These are phyloP conservation scores for Candida silvatica DNA, from an alignment of 805 yeast species.

Conservation along the genomic window DNA sequence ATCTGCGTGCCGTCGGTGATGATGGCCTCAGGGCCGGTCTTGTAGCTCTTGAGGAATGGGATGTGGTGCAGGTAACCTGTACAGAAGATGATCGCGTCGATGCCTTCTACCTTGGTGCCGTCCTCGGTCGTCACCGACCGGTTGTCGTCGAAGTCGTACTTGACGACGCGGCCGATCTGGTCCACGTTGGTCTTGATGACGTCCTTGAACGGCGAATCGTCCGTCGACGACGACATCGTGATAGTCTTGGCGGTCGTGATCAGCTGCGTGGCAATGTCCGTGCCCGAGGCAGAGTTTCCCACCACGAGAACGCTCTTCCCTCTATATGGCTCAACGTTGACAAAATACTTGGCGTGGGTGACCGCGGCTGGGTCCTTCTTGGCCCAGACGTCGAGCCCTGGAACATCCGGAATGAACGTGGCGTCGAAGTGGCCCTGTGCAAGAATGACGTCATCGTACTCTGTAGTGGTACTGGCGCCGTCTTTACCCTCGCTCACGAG, in stretches of 20 bases:
- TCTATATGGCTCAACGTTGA: conserved; percentile 23
- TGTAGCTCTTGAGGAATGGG: conserved; percentile 45
- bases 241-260: conserved; percentile 22
- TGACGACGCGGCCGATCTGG: conserved; percentile 17
- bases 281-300: conserved; percentile 61
- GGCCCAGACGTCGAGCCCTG: conserved; percentile 31
- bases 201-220: conserved; percentile 23
- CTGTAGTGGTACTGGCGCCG: background rate
- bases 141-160: conserved; percentile 18
- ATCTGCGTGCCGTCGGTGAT: conserved; percentile 28
- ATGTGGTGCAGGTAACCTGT: conserved; percentile 67
- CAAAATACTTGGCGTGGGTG: conserved; percentile 37
- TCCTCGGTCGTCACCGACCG: conserved; percentile 36
- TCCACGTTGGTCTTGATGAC: conserved; percentile 17
- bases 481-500: conserved; percentile 7
- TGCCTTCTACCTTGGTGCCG: conserved; percentile 34
- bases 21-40: conserved; percentile 18
- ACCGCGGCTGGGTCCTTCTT: conserved; percentile 22
- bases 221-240: conserved; percentile 21
- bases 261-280: conserved; percentile 38
- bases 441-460: conserved; percentile 30
- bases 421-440: conserved; percentile 42
- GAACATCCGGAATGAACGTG: conserved; percentile 35
- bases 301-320: conserved; percentile 27
- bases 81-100: conserved; percentile 57